Evolutionary conservation across 805 yeast species (phyloP), one percentile per base, ranked within the genome.

Genomic region (Diddensiella transvaalensis): DNA sequence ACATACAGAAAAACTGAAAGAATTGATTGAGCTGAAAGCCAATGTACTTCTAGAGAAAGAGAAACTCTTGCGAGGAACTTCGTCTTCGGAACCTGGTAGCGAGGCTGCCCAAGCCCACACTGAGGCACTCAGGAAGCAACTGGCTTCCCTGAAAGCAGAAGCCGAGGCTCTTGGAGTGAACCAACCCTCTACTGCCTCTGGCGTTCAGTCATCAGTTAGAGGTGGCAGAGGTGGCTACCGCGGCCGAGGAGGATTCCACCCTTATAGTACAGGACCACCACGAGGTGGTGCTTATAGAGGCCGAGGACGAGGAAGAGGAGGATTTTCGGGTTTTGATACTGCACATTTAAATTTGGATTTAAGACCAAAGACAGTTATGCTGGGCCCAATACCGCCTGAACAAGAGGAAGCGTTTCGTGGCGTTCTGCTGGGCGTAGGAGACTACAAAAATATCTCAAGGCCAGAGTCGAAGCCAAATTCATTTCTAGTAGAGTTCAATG

Each of bases 11-110:
- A 60, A 62, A 44, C 53, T 72, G 39, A 62, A 52, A 57, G 44
- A 65, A 44, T 41, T 68, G 22, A 62, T 69, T 39, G 63, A 52
- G 18, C 52, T 65, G 47, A 73, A 41, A 40, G 22, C 44, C 15
- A 63, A 54, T 17, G 55, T 75, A 47, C 51, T 74, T 24, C 55
- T 51, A 33, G 60, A 63, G 46, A 72, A 67, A 53, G 71, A 67
- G 40, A 62, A 55, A 40, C 56, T 75, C 52, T 53, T 74, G 17
- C 42, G 46, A 44, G 35, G 53, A 46, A 38, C 47, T 50, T 39
- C 40, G 55, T 46, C 53, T 43, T 22, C 55, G 45, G 53, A 53
- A 10, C 36, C 43, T 13, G 38, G 38, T 10, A 35, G 21, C 15
- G 32, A 8, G 11, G 32, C 8, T 8, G 55, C 47, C 10, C 46